phyloP scores from a whole-genome alignment of 2,329 filamentous ascomycete species.

The Elsinoe ampelina region DNA sequence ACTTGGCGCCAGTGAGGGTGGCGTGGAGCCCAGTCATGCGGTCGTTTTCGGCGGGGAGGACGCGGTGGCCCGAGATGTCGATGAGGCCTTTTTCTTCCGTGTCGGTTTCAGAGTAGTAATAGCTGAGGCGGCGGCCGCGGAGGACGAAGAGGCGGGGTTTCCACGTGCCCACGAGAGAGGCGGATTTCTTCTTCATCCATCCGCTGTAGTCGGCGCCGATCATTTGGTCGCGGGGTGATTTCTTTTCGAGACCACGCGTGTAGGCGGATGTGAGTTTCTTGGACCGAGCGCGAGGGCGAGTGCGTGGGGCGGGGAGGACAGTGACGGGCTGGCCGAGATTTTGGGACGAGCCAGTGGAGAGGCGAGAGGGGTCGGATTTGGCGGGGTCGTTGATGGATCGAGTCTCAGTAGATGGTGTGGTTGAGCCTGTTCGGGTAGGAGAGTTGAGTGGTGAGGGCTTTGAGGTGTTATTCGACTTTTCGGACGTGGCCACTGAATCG shows the following conservation, averaged over 20 bases:
- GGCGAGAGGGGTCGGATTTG: constrained; percentile 30
- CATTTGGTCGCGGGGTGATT: constrained; percentile 74
- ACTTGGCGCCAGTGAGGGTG: constrained; percentile 71
- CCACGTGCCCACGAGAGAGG: constrained; percentile 94
- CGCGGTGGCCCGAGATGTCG: constrained; percentile 93
- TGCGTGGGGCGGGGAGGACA: constrained; percentile 18
- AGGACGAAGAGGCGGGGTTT: constrained; percentile 94
- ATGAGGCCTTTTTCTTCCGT: constrained; percentile 90
- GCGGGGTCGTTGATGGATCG: constrained; percentile 26
- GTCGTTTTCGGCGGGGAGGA: constrained; percentile 90
- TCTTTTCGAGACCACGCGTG: constrained; percentile 72
- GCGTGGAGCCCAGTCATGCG: constrained; percentile 84
- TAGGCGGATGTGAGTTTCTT: constrained; percentile 97
- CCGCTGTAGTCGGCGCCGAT: constrained; percentile 82
- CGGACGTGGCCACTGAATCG: constrained; percentile 52
- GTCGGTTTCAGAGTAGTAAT: constrained; percentile 93
- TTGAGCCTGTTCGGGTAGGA: constrained; percentile 67
- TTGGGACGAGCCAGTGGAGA: constrained; percentile 35
- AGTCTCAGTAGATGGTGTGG: constrained; percentile 50
- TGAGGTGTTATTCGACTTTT: constrained; percentile 39
- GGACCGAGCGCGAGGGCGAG: constrained; percentile 34
- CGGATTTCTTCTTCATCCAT: constrained; percentile 99
- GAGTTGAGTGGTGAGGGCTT: constrained; percentile 48
- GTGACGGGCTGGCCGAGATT: constrained; percentile 23
- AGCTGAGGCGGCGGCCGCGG: constrained; percentile 80